Evolutionary conservation across 768 basidiomycete species (phyloP).

Genomic region (Phlebiopsis flavidoalba): DNA sequence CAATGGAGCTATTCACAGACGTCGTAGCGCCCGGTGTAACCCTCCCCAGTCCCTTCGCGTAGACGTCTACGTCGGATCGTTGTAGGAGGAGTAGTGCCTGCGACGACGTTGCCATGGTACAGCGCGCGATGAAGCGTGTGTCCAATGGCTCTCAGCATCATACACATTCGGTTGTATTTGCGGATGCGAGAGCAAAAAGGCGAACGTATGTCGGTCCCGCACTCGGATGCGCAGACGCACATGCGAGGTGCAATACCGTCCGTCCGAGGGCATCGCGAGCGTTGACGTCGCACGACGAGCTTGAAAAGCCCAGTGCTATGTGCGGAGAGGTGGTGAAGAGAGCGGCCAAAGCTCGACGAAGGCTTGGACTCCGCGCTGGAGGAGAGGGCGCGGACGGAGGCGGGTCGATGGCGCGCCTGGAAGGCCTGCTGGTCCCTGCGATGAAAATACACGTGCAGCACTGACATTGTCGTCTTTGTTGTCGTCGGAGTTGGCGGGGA

Average conservation of each 20-base stretch:
- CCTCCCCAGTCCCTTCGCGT: conserved; percentile 57
- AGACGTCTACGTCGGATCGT: conserved; percentile 64
- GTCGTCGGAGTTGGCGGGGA: neutral
- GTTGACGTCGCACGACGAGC: conserved; percentile 53
- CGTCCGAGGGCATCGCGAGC: conserved; percentile 66
- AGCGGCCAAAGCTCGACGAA: conserved; percentile 45
- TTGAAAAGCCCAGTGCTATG: conserved; percentile 12
- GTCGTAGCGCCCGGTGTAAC: conserved; percentile 94
- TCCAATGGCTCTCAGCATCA: conserved; percentile 88
- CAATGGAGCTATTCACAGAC: conserved; percentile 85
- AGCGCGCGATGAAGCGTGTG: conserved; percentile 84
- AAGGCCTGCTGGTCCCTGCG: conserved; percentile 72
- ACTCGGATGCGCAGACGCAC: conserved; percentile 51
- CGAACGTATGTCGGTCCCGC: conserved; percentile 76
- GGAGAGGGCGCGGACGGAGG: conserved; percentile 30
- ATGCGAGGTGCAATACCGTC: conserved; percentile 81
- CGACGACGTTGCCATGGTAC: conserved; percentile 72
- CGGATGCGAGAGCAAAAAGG: conserved; percentile 70
- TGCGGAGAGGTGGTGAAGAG: conserved; percentile 49
- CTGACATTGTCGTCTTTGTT: conserved; percentile 46
- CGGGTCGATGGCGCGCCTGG: conserved; percentile 61
- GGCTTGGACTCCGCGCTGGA: conserved; percentile 28
- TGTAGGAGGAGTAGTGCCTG: conserved; percentile 73
- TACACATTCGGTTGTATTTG: conserved; percentile 71
- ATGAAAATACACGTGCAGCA: conserved; percentile 73